Conservation (phyloP, 108 stramenopile species). For the Mayamaea pseudoterrestris region DNA sequence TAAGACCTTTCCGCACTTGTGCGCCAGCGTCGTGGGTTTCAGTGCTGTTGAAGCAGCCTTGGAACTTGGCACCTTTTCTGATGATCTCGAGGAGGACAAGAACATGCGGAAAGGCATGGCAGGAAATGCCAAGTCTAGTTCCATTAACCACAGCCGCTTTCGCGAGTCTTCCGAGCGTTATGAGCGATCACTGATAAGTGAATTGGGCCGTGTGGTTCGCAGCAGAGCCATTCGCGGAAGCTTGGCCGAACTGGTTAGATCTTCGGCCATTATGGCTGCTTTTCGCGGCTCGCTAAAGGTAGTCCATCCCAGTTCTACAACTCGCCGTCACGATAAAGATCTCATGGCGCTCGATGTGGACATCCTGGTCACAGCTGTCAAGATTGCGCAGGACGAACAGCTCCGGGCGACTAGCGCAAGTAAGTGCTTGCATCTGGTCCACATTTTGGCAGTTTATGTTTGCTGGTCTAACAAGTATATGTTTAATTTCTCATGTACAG, state of each 20-base stretch:
- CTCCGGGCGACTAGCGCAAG: conserved; percentile 59
- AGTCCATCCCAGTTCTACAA: conserved; percentile 75
- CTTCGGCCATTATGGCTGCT: conserved; percentile 68
- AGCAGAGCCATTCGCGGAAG: conserved; percentile 52
- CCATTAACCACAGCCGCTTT: conserved; percentile 28
- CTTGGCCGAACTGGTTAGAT: conserved; percentile 62
- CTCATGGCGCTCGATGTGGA: conserved; percentile 79
- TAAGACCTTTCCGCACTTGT: conserved; percentile 75
- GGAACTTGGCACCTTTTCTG: conserved; percentile 69
- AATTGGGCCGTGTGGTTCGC: conserved; percentile 64
- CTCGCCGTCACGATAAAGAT: conserved; percentile 69
- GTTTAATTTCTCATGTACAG: too few relatives aligned
- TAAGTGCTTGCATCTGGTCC: too few relatives aligned
- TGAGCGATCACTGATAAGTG: conserved; percentile 67
- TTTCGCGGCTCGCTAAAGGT: conserved; percentile 84
- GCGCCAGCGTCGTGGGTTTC: conserved; percentile 78
- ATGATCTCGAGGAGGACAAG: conserved; percentile 50
- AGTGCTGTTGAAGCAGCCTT: conserved; percentile 84
- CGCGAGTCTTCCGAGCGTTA: conserved; percentile 80
- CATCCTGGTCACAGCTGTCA: conserved; percentile 72
- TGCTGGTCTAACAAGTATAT: too few relatives aligned
- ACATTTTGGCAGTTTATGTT: too few relatives aligned
- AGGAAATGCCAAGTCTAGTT: conserved; percentile 11
- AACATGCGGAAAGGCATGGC: conserved; percentile 19
- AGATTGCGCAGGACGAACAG: conserved; percentile 84